phyloP scores from a whole-genome alignment of 2,329 filamentous ascomycete species.

The Botryotinia narcissicola region DNA sequence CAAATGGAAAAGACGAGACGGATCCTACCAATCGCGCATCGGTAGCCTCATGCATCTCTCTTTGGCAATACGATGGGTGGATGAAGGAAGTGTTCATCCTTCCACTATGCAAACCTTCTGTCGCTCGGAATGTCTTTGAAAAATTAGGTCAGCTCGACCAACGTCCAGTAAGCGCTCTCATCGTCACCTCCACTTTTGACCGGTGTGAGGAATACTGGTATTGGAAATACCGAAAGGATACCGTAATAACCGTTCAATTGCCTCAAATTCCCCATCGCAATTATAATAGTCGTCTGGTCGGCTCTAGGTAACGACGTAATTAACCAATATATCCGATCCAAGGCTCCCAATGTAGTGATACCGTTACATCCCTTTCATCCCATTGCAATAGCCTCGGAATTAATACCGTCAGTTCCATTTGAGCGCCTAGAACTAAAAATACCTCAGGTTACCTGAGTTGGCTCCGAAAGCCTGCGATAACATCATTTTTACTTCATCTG shows the following conservation, averaged over 20 bases:
- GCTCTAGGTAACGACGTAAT: slow-evolving; percentile 6
- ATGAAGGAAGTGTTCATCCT: slow-evolving; percentile 12
- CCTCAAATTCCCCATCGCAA: slow-evolving; percentile 9
- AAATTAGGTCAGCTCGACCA: background rate
- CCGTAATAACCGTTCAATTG: slow-evolving; percentile 3
- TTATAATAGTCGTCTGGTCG: background rate
- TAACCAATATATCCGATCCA: background rate
- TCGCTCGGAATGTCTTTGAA: slow-evolving; percentile 1
- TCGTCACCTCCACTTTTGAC: background rate
- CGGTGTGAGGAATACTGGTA: slow-evolving; percentile 8
- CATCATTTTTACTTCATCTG: background rate
- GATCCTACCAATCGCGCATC: background rate
- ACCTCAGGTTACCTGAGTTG: background rate
- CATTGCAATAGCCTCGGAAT: slow-evolving; percentile 7
- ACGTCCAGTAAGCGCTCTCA: background rate
- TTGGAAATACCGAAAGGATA: slow-evolving; percentile 6
- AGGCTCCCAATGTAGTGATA: background rate
- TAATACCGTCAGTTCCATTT: background rate
- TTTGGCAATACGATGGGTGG: background rate
- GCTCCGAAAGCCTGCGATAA: background rate
- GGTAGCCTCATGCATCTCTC: slow-evolving; percentile 14
- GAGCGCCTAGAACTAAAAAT: background rate
- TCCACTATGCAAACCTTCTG: background rate
- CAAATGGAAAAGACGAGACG: background rate
- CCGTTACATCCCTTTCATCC: slow-evolving; percentile 3